Evolutionary conservation across 1,284 basidiomycete species (phyloP).

Genomic region (Macrocybe sp.): DNA sequence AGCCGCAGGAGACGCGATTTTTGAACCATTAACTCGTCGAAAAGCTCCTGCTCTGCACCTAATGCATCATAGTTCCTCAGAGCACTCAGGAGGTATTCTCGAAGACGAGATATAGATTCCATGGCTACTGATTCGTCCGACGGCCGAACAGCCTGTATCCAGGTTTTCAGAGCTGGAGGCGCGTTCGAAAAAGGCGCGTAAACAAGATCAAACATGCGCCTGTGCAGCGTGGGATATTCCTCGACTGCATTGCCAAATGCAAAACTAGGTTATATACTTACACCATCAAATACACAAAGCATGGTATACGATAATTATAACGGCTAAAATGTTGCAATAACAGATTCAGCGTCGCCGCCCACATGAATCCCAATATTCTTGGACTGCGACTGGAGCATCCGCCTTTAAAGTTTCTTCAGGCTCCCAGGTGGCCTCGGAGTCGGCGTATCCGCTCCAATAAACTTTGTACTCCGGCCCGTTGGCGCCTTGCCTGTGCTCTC

Average conservation of each 20-base stretch:
- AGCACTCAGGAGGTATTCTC: slow-evolving; percentile 27
- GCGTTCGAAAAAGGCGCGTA: slow-evolving; percentile 18
- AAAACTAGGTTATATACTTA: neutral
- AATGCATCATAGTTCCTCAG: slow-evolving; percentile 31
- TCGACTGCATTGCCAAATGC: too few species aligned
- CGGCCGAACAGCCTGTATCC: neutral
- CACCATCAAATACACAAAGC: neutral
- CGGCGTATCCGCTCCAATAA: slow-evolving; percentile 56
- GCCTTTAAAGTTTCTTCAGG: slow-evolving; percentile 37
- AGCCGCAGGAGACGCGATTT: slow-evolving; percentile 55
- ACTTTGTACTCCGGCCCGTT: slow-evolving; percentile 44
- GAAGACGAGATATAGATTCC: slow-evolving; percentile 34
- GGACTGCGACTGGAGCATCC: slow-evolving; percentile 39
- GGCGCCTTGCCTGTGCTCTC: slow-evolving; percentile 27
- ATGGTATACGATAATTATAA: too few species aligned
- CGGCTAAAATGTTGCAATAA: too few species aligned
- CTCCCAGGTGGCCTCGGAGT: slow-evolving; percentile 62
- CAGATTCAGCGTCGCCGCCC: too few species aligned
- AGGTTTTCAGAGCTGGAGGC: slow-evolving; percentile 6
- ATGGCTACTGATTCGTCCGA: slow-evolving; percentile 15
- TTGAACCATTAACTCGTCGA: slow-evolving; percentile 66
- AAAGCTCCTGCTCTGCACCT: slow-evolving; percentile 66
- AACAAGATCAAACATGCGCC: slow-evolving; percentile 13
- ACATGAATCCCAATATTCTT: slow-evolving; percentile 24
- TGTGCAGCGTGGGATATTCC: neutral